These are phyloP conservation scores for Cladophialophora chaetospira DNA, from an alignment of 2,329 filamentous ascomycete species.

Conservation along the genomic window DNA sequence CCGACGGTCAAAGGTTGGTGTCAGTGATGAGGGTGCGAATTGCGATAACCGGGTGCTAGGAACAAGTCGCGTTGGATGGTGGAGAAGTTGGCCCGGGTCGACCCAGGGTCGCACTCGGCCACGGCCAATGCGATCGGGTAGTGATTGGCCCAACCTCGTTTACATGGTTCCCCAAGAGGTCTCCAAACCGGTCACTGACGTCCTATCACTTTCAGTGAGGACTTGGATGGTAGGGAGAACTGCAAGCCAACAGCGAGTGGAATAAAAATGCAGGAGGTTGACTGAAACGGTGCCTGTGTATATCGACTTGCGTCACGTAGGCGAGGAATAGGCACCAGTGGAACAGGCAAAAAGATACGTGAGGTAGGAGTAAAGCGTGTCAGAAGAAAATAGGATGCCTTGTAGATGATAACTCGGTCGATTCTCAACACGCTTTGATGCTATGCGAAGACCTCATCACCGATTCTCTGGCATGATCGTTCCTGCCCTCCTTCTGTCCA, in stretches of 20 bases:
- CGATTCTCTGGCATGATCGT: conserved; percentile 17
- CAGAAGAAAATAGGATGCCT: too few relatives aligned
- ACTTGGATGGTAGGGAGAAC: not conserved
- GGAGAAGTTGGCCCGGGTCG: conserved; percentile 1
- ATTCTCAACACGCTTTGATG: not conserved
- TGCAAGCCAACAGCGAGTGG: not conserved
- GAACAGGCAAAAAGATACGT: not conserved
- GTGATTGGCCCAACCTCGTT: conserved; percentile 29
- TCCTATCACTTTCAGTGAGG: not conserved
- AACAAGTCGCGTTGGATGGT: conserved; percentile 10
- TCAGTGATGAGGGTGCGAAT: not conserved
- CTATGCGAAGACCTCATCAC: conserved; percentile 2
- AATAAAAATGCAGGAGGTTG: not conserved
- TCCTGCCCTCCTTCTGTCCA: conserved; percentile 23
- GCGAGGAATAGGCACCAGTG: too few relatives aligned
- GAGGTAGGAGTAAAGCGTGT: not conserved
- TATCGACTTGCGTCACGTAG: too few relatives aligned
- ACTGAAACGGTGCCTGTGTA: too few relatives aligned
- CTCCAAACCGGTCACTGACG: conserved; percentile 17
- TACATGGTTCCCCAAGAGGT: not conserved
- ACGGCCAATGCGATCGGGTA: conserved; percentile 6
- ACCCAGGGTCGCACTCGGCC: not conserved
- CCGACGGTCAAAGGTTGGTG: not conserved
- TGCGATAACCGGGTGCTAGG: conserved; percentile 8
- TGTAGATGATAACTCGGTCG: not conserved